Evolutionary conservation across 768 basidiomycete species (phyloP).

Genomic region (Phallus indusiatus): DNA sequence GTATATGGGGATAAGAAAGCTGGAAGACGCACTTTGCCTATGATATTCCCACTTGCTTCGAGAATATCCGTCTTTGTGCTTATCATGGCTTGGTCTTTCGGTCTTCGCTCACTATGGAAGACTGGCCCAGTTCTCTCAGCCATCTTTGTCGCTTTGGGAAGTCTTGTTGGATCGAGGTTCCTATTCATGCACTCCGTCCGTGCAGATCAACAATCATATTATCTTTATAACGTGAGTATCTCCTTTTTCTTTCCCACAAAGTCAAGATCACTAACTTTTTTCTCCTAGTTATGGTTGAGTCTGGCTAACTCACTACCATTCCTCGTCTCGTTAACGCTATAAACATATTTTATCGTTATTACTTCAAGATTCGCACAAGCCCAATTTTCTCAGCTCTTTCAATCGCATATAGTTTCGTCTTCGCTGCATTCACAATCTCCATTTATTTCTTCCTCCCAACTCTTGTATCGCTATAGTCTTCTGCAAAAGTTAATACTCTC

Average conservation of each 20-base stretch:
- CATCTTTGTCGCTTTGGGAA: slow-evolving; percentile 12
- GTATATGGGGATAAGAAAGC: slow-evolving; percentile 16
- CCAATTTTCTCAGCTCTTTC: too few relatives aligned
- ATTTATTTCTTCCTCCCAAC: too few relatives aligned
- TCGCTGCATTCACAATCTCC: too few relatives aligned
- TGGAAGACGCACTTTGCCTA: slow-evolving; percentile 13
- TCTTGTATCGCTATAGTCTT: too few relatives aligned
- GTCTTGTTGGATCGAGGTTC: slow-evolving; percentile 15
- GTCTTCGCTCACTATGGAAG: slow-evolving; percentile 15
- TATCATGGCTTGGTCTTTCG: slow-evolving; percentile 16
- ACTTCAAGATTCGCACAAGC: too few relatives aligned
- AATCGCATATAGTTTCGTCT: too few relatives aligned
- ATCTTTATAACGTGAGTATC: slow-evolving; percentile 18
- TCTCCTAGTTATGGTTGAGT: slow-evolving; percentile 15
- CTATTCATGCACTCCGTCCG: slow-evolving; percentile 13
- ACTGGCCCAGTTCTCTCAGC: slow-evolving; percentile 12
- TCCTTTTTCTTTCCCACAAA: slow-evolving; percentile 17
- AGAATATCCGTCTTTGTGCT: slow-evolving; percentile 15
- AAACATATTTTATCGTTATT: too few relatives aligned
- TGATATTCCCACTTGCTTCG: slow-evolving; percentile 12
- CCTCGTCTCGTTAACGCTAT: too few relatives aligned
- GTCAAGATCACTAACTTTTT: slow-evolving; percentile 17
- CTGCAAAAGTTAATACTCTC: too few relatives aligned
- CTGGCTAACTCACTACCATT: slow-evolving; percentile 8
- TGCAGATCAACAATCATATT: slow-evolving; percentile 15